Conservation (phyloP, 805 yeast species). For the Yueomyces sp. region DNA sequence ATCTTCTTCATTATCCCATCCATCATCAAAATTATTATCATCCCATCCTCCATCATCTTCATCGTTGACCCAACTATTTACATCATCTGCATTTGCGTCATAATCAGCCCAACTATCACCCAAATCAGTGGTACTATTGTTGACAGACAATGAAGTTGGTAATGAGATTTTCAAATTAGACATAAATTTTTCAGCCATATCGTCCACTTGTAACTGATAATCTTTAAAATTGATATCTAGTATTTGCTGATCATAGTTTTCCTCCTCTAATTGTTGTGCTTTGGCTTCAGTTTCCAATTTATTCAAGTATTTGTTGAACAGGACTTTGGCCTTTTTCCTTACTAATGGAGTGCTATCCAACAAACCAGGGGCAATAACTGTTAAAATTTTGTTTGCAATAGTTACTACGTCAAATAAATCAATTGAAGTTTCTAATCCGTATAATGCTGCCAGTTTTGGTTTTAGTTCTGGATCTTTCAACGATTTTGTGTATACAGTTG, state of each 20-base stretch:
- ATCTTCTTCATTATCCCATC: slow-evolving; percentile 17
- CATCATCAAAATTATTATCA: slow-evolving; percentile 6
- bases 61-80: neutral
- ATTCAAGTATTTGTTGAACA: slow-evolving; percentile 48
- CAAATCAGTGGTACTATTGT: slow-evolving; percentile 8
- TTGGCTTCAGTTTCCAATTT: slow-evolving; percentile 38
- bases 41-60: neutral
- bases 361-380: slow-evolving; percentile 73
- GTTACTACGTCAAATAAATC: slow-evolving; percentile 61
- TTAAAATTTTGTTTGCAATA: slow-evolving; percentile 66
- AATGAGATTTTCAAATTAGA: slow-evolving; percentile 5
- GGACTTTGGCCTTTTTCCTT: slow-evolving; percentile 54
- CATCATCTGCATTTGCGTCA: neutral
- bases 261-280: slow-evolving; percentile 5
- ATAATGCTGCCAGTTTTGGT: slow-evolving; percentile 61
- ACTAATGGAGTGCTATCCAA: slow-evolving; percentile 63
- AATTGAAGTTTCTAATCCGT: slow-evolving; percentile 54
- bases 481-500: slow-evolving; percentile 78
- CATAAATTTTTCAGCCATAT: slow-evolving; percentile 12
- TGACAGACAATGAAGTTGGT: neutral
- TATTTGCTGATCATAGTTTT: slow-evolving; percentile 2
- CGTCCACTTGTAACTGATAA: slow-evolving; percentile 6
- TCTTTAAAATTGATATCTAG: slow-evolving; percentile 13
- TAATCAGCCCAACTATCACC: slow-evolving; percentile 21
- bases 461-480: slow-evolving; percentile 68